Evolutionary conservation across 2,329 filamentous ascomycete genomes (phyloP).

Genomic region (Botrytis cinerea): DNA sequence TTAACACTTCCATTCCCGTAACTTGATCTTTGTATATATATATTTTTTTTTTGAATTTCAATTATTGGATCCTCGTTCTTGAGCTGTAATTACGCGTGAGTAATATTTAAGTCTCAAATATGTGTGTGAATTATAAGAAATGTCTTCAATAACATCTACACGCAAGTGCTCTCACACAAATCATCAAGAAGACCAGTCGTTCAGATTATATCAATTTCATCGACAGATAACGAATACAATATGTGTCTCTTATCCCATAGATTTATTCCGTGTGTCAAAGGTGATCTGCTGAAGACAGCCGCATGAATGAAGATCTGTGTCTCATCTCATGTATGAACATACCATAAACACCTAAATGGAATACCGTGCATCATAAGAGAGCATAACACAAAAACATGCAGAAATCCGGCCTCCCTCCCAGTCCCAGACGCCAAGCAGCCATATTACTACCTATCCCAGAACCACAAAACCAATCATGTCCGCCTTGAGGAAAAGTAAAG

Average conservation of each 20-base stretch:
- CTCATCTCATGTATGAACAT: not conserved
- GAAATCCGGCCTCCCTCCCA: not conserved
- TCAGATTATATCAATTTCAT: not conserved
- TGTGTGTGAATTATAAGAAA: not conserved
- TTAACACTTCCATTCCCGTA: not conserved
- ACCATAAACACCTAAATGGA: not conserved
- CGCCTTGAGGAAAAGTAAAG: not conserved
- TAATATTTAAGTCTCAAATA: not conserved
- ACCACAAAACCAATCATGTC: not conserved
- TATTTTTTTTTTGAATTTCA: not conserved
- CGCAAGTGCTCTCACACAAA: not conserved
- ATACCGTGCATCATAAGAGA: not conserved
- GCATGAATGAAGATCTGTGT: not conserved
- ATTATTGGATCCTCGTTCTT: not conserved
- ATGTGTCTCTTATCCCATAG: not conserved
- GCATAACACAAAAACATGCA: not conserved
- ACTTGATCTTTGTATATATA: too few relatives aligned
- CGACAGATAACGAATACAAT: not conserved
- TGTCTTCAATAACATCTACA: not conserved
- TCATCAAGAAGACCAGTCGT: not conserved
- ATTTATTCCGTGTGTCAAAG: not conserved
- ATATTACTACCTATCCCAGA: not conserved
- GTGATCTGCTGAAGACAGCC: not conserved
- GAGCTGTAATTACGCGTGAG: not conserved
- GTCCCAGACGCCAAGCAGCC: constrained; percentile 2